Conservation (phyloP, 2,329 filamentous ascomycete genomes). For the Ceratocystis destructans region DNA sequence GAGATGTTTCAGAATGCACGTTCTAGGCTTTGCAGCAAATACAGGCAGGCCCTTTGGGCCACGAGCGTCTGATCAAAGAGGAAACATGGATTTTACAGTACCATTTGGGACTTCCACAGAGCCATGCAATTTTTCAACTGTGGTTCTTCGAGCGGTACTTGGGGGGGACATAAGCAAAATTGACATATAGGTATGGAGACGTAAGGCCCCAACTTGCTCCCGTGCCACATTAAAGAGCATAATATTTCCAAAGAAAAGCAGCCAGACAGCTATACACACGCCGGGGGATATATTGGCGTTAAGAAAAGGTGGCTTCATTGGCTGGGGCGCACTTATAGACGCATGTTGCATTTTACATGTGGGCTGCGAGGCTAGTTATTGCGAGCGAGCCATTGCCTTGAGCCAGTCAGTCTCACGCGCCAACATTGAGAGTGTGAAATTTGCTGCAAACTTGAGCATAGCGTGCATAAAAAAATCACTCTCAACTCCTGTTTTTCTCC, state of each 20-base stretch:
- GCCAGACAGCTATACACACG: not conserved
- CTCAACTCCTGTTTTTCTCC: not conserved
- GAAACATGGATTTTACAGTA: not conserved
- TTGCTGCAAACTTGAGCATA: not conserved
- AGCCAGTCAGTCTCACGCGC: not conserved
- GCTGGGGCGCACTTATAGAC: not conserved
- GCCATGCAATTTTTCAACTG: not conserved
- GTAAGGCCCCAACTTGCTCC: not conserved
- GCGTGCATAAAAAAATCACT: not conserved
- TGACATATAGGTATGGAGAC: not conserved
- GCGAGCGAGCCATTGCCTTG: not conserved
- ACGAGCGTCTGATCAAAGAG: not conserved
- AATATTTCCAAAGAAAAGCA: not conserved
- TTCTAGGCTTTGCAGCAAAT: not conserved
- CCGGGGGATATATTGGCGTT: not conserved
- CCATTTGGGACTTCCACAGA: not conserved
- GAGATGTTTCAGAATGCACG: not conserved
- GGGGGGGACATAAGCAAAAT: not conserved
- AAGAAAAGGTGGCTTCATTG: not conserved
- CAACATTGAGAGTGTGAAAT: not conserved
- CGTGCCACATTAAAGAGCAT: constrained; percentile 4
- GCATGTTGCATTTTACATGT: not conserved
- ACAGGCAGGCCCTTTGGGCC: not conserved
- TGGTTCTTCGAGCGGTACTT: not conserved
- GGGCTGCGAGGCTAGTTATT: not conserved